Base-by-base conservation (phyloP, 2,329 filamentous ascomycete genomes). In the Penicillium brasilianum region DNA sequence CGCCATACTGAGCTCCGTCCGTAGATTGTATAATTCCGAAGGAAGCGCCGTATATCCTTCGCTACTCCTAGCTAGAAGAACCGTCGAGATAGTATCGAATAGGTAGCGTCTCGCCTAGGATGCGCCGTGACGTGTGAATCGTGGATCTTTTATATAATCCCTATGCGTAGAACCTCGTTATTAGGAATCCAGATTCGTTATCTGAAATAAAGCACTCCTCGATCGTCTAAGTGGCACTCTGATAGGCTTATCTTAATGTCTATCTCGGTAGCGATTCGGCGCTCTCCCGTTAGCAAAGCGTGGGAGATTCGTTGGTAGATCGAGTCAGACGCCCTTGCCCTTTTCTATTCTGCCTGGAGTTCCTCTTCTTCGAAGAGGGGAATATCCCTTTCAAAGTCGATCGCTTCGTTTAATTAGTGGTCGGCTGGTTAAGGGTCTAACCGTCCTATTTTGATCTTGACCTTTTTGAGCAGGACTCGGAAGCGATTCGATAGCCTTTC, bases 401-500 rank as follows among this genome's bases (percentile, higher is more conserved):
- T n/a, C 37, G n/a, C 16, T 16, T 39, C 7, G 7, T 18, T 49
- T 18, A 13, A 5, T 9, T 37, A 22, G 14, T 8, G 16, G 14
- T 37, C 20, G 8, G 41, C 10, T 44, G 10, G 9, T 52, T 52
- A 25, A 18, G 7, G 10, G 32, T 52, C 18, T 34, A 14, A 3
- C 14, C 49, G 4, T 22, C 43, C 43, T 5, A 5, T 46, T 11
- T 41, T 41, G 11, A 54, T 43, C 36, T 11, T 25, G 3, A 54
- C 36, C 36, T 5, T 28, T 30, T 54, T 30, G 13, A 54, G 28
- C 20, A 54, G 20, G 20, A n/a, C 30, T 30, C 34, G 34, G 34
- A 52, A 52, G 9, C 18, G 18, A 11, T 52, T 52, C 18, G 18
- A 52, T 52, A 52, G 50, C 30, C 50, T 52, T 52, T 52, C 22